Conservation (phyloP, 371 early-diverging fungal genomes). For the Umbelopsis sp. region DNA sequence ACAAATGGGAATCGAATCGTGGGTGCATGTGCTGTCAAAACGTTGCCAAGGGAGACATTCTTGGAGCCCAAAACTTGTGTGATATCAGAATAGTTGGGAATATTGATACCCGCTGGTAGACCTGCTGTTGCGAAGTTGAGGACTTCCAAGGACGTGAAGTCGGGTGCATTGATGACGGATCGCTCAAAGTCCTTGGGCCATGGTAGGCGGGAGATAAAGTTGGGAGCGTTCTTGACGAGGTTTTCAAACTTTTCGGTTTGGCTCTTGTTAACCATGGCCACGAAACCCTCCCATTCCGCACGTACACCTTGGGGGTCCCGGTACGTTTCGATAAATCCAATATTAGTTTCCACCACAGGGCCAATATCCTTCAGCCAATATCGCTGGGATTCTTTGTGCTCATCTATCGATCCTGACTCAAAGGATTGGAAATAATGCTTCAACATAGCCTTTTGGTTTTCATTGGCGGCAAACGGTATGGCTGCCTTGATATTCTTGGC, state of each 20-base stretch:
- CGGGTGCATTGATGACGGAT: conserved; percentile 59
- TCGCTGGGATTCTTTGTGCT: conserved; percentile 60
- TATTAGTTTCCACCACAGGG: conserved; percentile 59
- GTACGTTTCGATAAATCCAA: conserved; percentile 63
- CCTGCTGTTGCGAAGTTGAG: conserved; percentile 59
- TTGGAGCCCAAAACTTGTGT: conserved; percentile 62
- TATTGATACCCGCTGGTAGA: conserved; percentile 66
- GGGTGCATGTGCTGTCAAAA: conserved; percentile 56
- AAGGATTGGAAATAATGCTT: conserved; percentile 54
- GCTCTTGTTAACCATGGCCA: conserved; percentile 69
- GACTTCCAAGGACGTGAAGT: conserved; percentile 69
- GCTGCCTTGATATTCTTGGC: conserved; percentile 51
- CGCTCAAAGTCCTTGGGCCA: conserved; percentile 63
- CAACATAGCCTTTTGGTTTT: conserved; percentile 57
- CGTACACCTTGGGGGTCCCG: conserved; percentile 68
- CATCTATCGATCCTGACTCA: conserved; percentile 59
- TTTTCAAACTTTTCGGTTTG: conserved; percentile 58
- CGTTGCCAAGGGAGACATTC: conserved; percentile 69
- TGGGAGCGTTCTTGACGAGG: conserved; percentile 55
- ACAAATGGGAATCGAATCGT: conserved; percentile 58
- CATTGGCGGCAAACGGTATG: conserved; percentile 54
- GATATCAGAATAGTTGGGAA: conserved; percentile 64
- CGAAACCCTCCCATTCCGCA: conserved; percentile 71
- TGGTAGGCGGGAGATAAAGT: conserved; percentile 57
- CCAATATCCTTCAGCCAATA: conserved; percentile 66